Base-by-base conservation (phyloP, 768 basidiomycete species). In the Naganishia onofrii region DNA sequence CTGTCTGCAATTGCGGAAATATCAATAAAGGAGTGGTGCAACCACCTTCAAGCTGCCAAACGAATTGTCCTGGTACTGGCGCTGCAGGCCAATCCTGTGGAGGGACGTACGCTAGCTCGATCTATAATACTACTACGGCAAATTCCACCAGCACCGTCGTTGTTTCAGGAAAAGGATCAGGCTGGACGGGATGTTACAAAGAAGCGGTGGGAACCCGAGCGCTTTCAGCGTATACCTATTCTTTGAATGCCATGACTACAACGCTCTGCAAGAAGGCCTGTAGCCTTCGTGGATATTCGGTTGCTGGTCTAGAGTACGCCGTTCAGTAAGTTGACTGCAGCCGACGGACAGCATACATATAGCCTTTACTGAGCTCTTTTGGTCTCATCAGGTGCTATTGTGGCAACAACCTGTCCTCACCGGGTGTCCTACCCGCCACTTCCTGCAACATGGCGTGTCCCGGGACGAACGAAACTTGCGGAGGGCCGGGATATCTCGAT, bases 81-180 rank as follows among this genome's bases (percentile, higher is more conserved):
- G 76, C 76, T 69, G 51, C 46, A 3, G 42, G 71, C 19, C 60
- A 79, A 57, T 68, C 65, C 3, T 79, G 78, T 34, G 66, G 66
- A 60, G 76, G 78, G 68, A 55, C 63, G 4, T 65, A 65, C 44
- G 15, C 46, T 19, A 21, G 7, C 17, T 44, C 38, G 5, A n/a
- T 65, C 13, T 65, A 65, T 29, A 42, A 42, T 17, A 48, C 15
- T 8, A 53, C 23, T n/a, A 53, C 52, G n/a, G 28, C n/a, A 2
- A 53, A 53, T 17, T 53, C 52, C 7, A 53, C 10, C 4, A 53
- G 42, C 42, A 42, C 42, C 42, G 42, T 42, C 15, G 52, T 29
- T 29, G 28, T 53, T 23, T 3, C 15, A 8, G 52, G 52, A 23
- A 53, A 53, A 17, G 52, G 52, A 53, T n/a, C 52, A 23, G 52